Evolutionary conservation across 495 filamentous ascomycete genomes (phyloP).

Genomic region (Astrocystis sublimbata): DNA sequence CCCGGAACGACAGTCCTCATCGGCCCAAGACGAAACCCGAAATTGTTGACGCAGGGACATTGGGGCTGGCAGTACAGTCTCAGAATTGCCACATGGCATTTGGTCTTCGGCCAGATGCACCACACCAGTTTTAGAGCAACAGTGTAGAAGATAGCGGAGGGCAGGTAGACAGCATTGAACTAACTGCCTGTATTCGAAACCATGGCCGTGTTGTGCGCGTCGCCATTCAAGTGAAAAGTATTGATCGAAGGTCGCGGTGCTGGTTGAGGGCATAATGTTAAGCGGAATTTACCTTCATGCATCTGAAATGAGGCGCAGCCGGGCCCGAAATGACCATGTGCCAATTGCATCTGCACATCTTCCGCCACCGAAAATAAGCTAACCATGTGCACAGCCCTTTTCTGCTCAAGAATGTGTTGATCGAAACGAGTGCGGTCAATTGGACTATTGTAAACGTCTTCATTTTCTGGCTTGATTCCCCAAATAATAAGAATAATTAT

Average conservation of each 20-base stretch:
- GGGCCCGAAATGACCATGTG: constrained; percentile 10
- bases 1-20: too few species aligned
- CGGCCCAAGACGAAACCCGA: neutral
- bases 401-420: constrained; percentile 1
- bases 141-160: too few species aligned
- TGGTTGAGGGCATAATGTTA: neutral
- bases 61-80: neutral
- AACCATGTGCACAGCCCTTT: neutral
- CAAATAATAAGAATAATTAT: too few species aligned
- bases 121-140: too few species aligned
- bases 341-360: constrained; percentile 1
- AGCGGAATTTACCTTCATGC: neutral
- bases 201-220: neutral
- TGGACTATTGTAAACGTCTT: too few species aligned
- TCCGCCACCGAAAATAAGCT: constrained; percentile 3
- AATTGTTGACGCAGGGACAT: neutral
- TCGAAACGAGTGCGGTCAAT: neutral
- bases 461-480: too few species aligned
- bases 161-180: too few species aligned
- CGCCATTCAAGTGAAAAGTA: neutral
- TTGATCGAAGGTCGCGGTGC: neutral
- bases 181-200: neutral
- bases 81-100: neutral
- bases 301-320: constrained; percentile 9
- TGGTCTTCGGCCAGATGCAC: neutral